Percentiles rank a stretch among this genome's conserved stretches.
Conservation (phyloP, 805 yeast genomes). For the Debaryomyces hansenii region DNA sequence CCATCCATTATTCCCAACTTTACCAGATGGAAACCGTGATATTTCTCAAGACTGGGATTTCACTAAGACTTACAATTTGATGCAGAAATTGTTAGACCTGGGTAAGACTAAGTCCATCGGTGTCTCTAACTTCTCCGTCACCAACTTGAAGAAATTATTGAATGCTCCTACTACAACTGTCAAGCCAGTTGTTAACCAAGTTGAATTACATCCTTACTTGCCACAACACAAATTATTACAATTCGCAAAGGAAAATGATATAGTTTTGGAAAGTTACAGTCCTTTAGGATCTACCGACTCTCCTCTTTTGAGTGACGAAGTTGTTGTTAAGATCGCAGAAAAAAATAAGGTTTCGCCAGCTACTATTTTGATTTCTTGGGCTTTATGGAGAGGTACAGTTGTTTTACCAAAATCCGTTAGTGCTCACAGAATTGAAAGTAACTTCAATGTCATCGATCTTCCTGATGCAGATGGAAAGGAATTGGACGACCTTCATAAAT, state of each 20-base stretch:
- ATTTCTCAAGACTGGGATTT: slow-evolving; percentile 31
- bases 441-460: slow-evolving; percentile 34
- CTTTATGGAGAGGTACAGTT: slow-evolving; percentile 52
- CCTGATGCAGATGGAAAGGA: slow-evolving; percentile 34
- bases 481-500: slow-evolving; percentile 24
- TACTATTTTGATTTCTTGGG: slow-evolving; percentile 59
- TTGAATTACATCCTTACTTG: slow-evolving; percentile 60
- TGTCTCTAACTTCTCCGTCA: slow-evolving; percentile 68
- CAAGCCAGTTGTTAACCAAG: slow-evolving; percentile 71
- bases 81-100: slow-evolving; percentile 58
- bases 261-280: slow-evolving; percentile 66
- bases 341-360: slow-evolving; percentile 47
- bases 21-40: slow-evolving; percentile 36
- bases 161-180: slow-evolving; percentile 46
- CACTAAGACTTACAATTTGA: slow-evolving; percentile 50
- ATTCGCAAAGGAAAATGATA: slow-evolving; percentile 35
- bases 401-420: slow-evolving; percentile 42
- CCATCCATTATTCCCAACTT: slow-evolving; percentile 31
- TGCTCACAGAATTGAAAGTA: slow-evolving; percentile 28
- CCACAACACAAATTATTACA: slow-evolving; percentile 54
- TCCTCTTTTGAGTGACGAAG: slow-evolving; percentile 48
- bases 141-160: slow-evolving; percentile 44
- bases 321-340: slow-evolving; percentile 44
- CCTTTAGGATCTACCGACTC: slow-evolving; percentile 62
- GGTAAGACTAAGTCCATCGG: slow-evolving; percentile 70